A percentile compares a stretch with the other conserved stretches of the same genome.
phyloP scores from a whole-genome alignment of 73 alveolate species.

The Paramecium caudatum region DNA sequence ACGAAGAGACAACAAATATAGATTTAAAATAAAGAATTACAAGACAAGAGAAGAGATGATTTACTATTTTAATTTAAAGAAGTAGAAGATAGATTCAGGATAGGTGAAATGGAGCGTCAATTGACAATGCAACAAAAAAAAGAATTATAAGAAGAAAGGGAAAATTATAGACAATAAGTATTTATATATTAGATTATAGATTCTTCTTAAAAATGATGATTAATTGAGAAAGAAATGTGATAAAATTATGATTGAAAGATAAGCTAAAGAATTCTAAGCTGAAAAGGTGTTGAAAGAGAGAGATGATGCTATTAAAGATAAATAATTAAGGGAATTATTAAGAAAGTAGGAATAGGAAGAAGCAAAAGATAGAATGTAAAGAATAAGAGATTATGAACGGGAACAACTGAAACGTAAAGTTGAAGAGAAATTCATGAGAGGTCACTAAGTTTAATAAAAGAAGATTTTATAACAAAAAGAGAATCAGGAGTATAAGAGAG shows the following conservation, averaged over 20 bases:
- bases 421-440: constrained; percentile 20
- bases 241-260: not conserved
- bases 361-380: not conserved
- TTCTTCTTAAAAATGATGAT: not conserved
- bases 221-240: constrained; percentile 26
- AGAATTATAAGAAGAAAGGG: constrained; percentile 46
- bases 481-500: not conserved
- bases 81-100: constrained; percentile 49
- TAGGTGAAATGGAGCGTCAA: constrained; percentile 17
- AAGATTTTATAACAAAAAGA: not conserved
- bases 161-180: constrained; percentile 40
- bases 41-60: constrained; percentile 50
- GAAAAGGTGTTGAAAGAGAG: not conserved
- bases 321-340: not conserved
- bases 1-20: constrained; percentile 1
- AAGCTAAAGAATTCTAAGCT: constrained; percentile 47
- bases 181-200: not conserved
- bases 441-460: constrained; percentile 5
- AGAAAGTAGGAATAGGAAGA: constrained; percentile 38
- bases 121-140: not conserved
- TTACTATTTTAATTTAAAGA: not conserved
- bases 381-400: constrained; percentile 37
- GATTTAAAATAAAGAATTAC: not conserved
- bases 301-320: not conserved
- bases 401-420: constrained; percentile 11